phyloP scores from a whole-genome alignment of 495 filamentous ascomycete species.

The Penicillium lividum region DNA sequence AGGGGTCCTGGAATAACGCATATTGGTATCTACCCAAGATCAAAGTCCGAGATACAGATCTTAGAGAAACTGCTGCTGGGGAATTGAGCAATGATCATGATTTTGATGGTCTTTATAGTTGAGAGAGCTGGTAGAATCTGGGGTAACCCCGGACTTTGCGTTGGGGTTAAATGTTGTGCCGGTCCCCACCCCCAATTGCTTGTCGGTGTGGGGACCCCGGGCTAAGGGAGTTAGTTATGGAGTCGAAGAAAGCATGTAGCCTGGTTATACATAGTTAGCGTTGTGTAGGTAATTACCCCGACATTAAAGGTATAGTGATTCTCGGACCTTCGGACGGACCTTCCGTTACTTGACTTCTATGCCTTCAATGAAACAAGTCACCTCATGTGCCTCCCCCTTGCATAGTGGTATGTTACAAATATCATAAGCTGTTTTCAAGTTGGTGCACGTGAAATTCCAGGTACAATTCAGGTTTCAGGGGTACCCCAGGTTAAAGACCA shows the following conservation, averaged over 20 bases:
- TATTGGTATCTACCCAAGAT: not conserved
- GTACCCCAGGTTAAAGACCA: not conserved
- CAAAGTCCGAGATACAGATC: not conserved
- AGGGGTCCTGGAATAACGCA: not conserved
- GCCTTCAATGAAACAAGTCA: too few relatives aligned
- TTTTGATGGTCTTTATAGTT: not conserved
- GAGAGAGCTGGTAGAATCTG: not conserved
- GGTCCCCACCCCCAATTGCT: conserved; percentile 1
- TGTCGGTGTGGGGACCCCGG: conserved; percentile 5
- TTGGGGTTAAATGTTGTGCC: conserved; percentile 8
- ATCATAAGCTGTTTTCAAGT: too few relatives aligned
- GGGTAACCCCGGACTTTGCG: conserved; percentile 4
- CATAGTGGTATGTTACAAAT: not conserved
- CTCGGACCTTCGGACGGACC: too few relatives aligned
- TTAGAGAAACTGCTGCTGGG: not conserved
- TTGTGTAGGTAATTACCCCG: too few relatives aligned
- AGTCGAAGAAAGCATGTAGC: not conserved
- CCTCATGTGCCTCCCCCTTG: not conserved
- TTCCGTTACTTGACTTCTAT: too few relatives aligned
- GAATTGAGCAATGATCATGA: not conserved
- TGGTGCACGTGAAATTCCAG: too few relatives aligned
- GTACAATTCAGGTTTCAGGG: not conserved
- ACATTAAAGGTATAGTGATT: too few relatives aligned
- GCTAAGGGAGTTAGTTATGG: not conserved
- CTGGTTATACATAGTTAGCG: not conserved